These are phyloP conservation scores for Fusarium napiforme DNA, from an alignment of 2,329 filamentous ascomycete genomes.

Conservation along the genomic window DNA sequence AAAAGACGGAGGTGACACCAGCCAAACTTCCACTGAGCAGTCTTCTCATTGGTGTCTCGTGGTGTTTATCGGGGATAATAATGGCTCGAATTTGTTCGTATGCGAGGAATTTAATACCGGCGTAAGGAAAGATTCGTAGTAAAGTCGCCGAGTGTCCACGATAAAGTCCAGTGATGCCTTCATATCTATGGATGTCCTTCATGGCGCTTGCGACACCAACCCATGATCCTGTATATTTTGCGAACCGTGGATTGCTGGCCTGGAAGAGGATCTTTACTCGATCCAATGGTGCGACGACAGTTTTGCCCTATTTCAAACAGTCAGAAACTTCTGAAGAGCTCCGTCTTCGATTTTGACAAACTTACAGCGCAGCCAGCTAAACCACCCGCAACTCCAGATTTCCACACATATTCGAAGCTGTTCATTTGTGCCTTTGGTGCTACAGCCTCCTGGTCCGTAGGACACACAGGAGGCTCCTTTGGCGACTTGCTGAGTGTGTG, in stretches of 20 bases:
- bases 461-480: constrained; percentile 57
- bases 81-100: constrained; percentile 93
- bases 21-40: constrained; percentile 79
- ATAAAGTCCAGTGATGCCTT: constrained; percentile 83
- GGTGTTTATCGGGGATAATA: constrained; percentile 75
- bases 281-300: constrained; percentile 92
- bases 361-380: constrained; percentile 91
- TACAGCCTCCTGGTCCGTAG: constrained; percentile 59
- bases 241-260: constrained; percentile 90
- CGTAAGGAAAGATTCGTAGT: constrained; percentile 95
- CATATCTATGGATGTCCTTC: constrained; percentile 80
- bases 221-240: constrained; percentile 93
- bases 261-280: constrained; percentile 99
- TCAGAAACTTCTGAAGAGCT: constrained; percentile 8
- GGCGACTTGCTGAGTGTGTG: constrained; percentile 32
- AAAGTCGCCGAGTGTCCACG: constrained; percentile 95
- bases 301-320: constrained; percentile 77
- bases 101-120: constrained; percentile 95
- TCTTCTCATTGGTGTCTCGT: constrained; percentile 84
- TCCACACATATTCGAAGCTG: constrained; percentile 84
- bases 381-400: constrained; percentile 87
- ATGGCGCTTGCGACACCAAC: constrained; percentile 84
- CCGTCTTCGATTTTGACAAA: constrained; percentile 27
- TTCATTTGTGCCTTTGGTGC: constrained; percentile 63
- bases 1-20: constrained; percentile 91